A percentile compares a stretch with the other conserved stretches of the same genome.
Conservation (phyloP, 108 stramenopile species). For the Cyclostephanos invisitatus region DNA sequence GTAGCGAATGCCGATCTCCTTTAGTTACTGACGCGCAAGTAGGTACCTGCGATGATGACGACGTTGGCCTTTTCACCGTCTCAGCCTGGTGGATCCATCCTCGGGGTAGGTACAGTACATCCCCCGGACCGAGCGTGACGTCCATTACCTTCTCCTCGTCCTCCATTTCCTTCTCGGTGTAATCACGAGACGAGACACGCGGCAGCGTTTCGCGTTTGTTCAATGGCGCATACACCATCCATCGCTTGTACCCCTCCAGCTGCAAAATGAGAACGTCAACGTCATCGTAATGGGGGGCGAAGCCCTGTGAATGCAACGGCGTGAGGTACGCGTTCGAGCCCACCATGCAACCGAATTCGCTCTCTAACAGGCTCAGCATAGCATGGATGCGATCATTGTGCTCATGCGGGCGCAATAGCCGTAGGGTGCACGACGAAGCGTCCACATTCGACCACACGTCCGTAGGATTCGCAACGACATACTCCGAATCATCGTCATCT, state of each 20-base stretch:
- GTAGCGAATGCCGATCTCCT: slow-evolving; percentile 79
- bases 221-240: slow-evolving; percentile 88
- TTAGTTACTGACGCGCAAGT: background rate
- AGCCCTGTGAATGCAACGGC: slow-evolving; percentile 91
- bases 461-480: slow-evolving; percentile 59
- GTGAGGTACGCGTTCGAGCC: slow-evolving; percentile 97
- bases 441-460: slow-evolving; percentile 74
- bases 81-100: slow-evolving; percentile 98
- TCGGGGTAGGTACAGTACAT: slow-evolving; percentile 92
- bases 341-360: slow-evolving; percentile 92
- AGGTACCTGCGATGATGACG: slow-evolving; percentile 1
- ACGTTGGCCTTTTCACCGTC: slow-evolving; percentile 50
- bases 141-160: slow-evolving; percentile 68
- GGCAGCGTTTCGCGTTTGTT: slow-evolving; percentile 66
- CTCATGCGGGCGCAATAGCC: slow-evolving; percentile 94
- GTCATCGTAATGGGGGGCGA: slow-evolving; percentile 99
- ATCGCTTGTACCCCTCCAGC: slow-evolving; percentile 89
- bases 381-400: slow-evolving; percentile 78
- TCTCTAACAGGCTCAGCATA: slow-evolving; percentile 86
- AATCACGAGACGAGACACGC: slow-evolving; percentile 73
- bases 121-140: slow-evolving; percentile 84
- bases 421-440: slow-evolving; percentile 81
- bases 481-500: slow-evolving; percentile 43
- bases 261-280: slow-evolving; percentile 96
- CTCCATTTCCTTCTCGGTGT: slow-evolving; percentile 67